Evolutionary conservation across 2,329 filamentous ascomycete species (phyloP).

Genomic region (Ophiosphaerella narmari): DNA sequence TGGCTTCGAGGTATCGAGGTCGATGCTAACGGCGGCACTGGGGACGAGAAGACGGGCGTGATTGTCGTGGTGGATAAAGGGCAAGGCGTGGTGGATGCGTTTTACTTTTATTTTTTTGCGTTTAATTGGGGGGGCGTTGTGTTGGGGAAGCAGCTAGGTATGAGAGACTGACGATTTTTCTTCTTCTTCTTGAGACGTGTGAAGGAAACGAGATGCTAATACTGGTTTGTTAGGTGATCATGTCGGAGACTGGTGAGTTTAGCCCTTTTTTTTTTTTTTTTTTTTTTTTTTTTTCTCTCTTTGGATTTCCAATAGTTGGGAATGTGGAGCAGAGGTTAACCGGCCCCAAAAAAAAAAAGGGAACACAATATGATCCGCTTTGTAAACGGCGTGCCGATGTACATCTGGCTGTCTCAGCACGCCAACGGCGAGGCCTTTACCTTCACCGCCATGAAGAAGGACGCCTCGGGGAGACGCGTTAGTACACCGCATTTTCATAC

Average conservation of each 20-base stretch:
- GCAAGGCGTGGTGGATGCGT: slow-evolving; percentile 57
- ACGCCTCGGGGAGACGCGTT: slow-evolving; percentile 48
- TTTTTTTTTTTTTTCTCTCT: too few relatives aligned
- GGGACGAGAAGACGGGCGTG: slow-evolving; percentile 50
- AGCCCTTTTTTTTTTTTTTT: too few relatives aligned
- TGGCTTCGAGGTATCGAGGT: slow-evolving; percentile 57
- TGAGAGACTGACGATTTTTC: background rate
- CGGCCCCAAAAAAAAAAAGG: slow-evolving; percentile 50
- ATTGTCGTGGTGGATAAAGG: slow-evolving; percentile 63
- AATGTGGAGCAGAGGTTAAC: background rate
- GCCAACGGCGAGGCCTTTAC: slow-evolving; percentile 63
- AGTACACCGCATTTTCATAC: background rate
- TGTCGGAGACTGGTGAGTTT: slow-evolving; percentile 61
- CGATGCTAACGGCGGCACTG: slow-evolving; percentile 42
- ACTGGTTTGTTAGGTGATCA: slow-evolving; percentile 51
- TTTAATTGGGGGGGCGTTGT: slow-evolving; percentile 59
- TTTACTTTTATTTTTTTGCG: slow-evolving; percentile 65
- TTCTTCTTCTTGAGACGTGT: too few relatives aligned
- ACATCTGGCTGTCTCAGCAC: slow-evolving; percentile 66
- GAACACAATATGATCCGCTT: slow-evolving; percentile 71
- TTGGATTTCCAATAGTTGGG: too few relatives aligned
- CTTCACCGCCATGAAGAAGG: slow-evolving; percentile 60
- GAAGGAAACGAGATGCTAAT: too few relatives aligned
- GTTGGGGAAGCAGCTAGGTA: slow-evolving; percentile 43
- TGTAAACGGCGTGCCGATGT: slow-evolving; percentile 55